These are phyloP conservation scores for Hymenoscyphus salicellus DNA, from an alignment of 2,329 filamentous ascomycete species.

Conservation along the genomic window DNA sequence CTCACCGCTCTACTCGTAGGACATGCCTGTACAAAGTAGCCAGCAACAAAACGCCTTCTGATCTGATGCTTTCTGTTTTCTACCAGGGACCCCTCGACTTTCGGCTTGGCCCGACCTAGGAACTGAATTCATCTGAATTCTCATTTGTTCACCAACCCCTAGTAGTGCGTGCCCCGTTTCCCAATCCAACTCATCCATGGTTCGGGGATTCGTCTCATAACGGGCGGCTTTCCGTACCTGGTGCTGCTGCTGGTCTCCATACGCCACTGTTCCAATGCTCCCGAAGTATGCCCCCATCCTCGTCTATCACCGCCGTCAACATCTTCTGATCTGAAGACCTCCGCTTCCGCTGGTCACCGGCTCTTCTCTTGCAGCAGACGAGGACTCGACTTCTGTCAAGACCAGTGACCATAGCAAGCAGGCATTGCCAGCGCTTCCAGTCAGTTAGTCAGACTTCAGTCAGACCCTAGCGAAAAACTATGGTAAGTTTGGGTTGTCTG, in stretches of 20 bases:
- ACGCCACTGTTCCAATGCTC: conserved; percentile 1
- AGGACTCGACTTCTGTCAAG: neutral
- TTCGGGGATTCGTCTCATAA: conserved; percentile 14
- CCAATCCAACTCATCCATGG: conserved; percentile 14
- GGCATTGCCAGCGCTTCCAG: neutral
- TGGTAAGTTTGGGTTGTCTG: neutral
- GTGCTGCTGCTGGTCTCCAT: conserved; percentile 1
- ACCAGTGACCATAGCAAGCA: neutral
- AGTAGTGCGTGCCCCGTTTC: neutral
- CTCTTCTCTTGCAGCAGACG: conserved; percentile 1
- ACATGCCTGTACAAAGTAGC: neutral
- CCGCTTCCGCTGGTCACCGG: neutral
- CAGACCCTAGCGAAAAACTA: neutral
- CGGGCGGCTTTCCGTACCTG: conserved; percentile 10
- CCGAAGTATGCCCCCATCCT: neutral
- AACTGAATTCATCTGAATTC: neutral
- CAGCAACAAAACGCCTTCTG: neutral
- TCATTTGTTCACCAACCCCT: neutral
- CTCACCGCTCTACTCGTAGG: neutral
- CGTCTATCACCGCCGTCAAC: neutral
- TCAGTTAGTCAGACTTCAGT: conserved; percentile 1
- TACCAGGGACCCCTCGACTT: neutral
- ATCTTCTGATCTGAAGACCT: conserved; percentile 3
- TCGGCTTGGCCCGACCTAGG: neutral
- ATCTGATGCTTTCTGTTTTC: neutral